phyloP scores from a whole-genome alignment of 768 basidiomycete species.

The Calocybe cyanea region DNA sequence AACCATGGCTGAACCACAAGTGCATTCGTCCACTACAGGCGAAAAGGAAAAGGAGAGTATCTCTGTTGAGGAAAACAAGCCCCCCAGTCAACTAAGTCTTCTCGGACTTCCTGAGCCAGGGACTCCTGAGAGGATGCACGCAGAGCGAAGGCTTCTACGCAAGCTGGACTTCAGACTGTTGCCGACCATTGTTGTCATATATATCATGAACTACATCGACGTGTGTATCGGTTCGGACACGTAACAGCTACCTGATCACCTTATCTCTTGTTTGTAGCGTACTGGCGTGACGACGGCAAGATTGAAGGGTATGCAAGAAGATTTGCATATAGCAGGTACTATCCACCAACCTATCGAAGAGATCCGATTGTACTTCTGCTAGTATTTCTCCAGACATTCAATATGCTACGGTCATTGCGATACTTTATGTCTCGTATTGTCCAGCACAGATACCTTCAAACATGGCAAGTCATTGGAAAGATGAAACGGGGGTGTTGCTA shows the following conservation, averaged over 20 bases:
- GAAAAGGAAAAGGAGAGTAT: constrained; percentile 18
- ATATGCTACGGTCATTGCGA: constrained; percentile 48
- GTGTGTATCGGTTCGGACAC: constrained; percentile 27
- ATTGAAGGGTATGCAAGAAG: constrained; percentile 46
- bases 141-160: constrained; percentile 44
- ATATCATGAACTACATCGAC: constrained; percentile 67
- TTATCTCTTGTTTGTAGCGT: constrained; percentile 27
- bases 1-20: constrained; percentile 4
- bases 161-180: constrained; percentile 55
- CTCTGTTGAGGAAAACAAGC: constrained; percentile 13
- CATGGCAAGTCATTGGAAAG: constrained; percentile 38
- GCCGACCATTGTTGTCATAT: constrained; percentile 55
- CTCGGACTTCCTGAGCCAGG: constrained; percentile 17
- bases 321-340: constrained; percentile 41
- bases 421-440: constrained; percentile 56
- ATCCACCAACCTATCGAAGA: not conserved
- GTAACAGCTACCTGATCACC: too few relatives aligned
- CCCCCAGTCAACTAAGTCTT: constrained; percentile 1
- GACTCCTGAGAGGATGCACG: constrained; percentile 28
- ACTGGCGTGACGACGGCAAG: constrained; percentile 47
- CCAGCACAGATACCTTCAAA: constrained; percentile 67
- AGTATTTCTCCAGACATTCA: constrained; percentile 39
- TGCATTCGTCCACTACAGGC: not conserved
- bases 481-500: not conserved
- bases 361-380: constrained; percentile 3